phyloP scores from a whole-genome alignment of 176 grass and related monocot genomes.

The Paspalum notatum region DNA sequence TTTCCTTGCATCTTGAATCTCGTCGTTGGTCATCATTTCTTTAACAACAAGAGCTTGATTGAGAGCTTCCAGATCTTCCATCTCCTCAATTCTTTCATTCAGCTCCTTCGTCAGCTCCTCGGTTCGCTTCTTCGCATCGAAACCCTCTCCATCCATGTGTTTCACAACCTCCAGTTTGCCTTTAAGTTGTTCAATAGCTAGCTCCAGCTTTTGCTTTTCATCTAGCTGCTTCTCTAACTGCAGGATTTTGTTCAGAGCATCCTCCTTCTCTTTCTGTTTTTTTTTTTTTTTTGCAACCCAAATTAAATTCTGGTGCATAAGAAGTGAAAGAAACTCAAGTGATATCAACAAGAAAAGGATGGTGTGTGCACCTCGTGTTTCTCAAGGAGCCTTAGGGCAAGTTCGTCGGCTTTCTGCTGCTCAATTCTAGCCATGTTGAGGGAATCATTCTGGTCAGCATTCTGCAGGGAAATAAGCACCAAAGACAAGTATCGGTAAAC shows the following conservation, averaged over 20 bases:
- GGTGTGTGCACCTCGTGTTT: constrained; percentile 47
- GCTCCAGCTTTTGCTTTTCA: constrained; percentile 55
- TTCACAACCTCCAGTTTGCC: constrained; percentile 52
- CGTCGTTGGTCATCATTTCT: constrained; percentile 51
- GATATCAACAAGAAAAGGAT: constrained; percentile 6
- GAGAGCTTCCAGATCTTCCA: constrained; percentile 51
- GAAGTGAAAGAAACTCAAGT: not conserved
- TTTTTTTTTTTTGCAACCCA: constrained; percentile 23
- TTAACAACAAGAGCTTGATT: constrained; percentile 55
- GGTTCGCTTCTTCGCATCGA: constrained; percentile 47
- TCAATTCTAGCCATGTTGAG: constrained; percentile 55
- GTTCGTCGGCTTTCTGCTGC: constrained; percentile 49
- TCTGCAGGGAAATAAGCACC: constrained; percentile 32
- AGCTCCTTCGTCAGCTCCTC: constrained; percentile 44
- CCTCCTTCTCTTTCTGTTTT: constrained; percentile 55
- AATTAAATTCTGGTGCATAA: not conserved
- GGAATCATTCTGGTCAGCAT: constrained; percentile 43
- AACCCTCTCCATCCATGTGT: constrained; percentile 51
- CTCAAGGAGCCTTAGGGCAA: constrained; percentile 40
- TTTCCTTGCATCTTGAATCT: constrained; percentile 55
- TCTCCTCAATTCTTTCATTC: constrained; percentile 38
- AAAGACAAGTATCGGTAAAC: constrained; percentile 27
- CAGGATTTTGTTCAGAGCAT: constrained; percentile 49
- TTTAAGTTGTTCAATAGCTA: constrained; percentile 53
- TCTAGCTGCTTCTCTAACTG: constrained; percentile 49